phyloP scores from a whole-genome alignment of 345 rosid species.

The Salix dunnii region DNA sequence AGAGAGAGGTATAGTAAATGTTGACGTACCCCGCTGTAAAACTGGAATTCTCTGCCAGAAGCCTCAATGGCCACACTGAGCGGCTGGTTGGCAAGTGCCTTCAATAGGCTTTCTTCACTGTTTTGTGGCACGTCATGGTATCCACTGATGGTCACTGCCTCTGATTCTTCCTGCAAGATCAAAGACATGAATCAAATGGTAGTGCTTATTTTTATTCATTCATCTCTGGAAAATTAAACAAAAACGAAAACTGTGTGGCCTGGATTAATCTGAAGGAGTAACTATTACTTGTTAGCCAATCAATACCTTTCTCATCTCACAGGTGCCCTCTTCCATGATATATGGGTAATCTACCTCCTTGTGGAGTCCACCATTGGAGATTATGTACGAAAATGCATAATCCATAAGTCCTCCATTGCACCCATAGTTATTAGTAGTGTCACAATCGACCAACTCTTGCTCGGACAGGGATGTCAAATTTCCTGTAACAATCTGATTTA shows the following conservation, averaged over 20 bases:
- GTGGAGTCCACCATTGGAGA: conserved; percentile 23
- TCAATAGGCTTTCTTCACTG: conserved; percentile 24
- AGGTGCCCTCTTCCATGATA: conserved; percentile 31
- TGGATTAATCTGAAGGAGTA: background rate
- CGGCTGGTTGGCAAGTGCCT: conserved; percentile 33
- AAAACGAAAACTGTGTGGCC: background rate
- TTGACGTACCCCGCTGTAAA: conserved; percentile 29
- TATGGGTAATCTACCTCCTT: conserved; percentile 30
- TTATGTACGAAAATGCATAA: conserved; percentile 28
- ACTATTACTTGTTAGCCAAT: too few species aligned
- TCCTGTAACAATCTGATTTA: conserved; percentile 27
- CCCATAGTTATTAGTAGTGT: conserved; percentile 19
- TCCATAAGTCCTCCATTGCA: conserved; percentile 36
- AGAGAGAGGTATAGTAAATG: too few species aligned
- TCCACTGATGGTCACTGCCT: conserved; percentile 22
- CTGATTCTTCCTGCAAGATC: conserved; percentile 17
- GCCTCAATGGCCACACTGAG: conserved; percentile 35
- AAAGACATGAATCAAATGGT: background rate
- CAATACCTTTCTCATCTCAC: conserved; percentile 21
- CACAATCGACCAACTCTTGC: conserved; percentile 33
- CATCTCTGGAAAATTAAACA: background rate
- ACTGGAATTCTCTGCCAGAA: conserved; percentile 32
- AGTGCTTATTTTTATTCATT: too few species aligned
- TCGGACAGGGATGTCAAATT: conserved; percentile 31
- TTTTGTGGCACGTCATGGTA: conserved; percentile 30